A percentile compares a stretch with the other conserved stretches of the same genome.
Evolutionary conservation across 176 grass and related monocot genomes (phyloP).

Genomic region (Puya raimondii): DNA sequence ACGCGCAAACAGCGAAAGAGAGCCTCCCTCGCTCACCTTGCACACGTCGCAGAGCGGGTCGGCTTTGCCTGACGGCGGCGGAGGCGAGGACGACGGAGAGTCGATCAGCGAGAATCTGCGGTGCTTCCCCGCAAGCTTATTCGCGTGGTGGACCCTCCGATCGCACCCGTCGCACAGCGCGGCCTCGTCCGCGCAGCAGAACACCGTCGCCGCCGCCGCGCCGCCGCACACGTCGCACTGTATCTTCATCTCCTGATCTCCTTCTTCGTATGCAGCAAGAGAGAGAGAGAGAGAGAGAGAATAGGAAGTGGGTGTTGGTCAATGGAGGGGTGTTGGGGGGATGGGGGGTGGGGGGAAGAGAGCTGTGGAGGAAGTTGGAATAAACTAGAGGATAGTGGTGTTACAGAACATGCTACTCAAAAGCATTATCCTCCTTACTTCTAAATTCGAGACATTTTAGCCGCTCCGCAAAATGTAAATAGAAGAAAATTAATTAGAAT

Average conservation of each 20-base stretch:
- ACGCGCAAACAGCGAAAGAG: neutral
- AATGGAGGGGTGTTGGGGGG: no score
- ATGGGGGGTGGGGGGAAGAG: no score
- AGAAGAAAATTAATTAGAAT: no score
- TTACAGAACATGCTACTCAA: no score
- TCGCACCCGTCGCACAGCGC: constrained; percentile 44
- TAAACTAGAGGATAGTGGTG: no score
- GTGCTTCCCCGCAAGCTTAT: constrained; percentile 13
- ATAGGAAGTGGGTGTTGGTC: no score
- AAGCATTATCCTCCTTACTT: no score
- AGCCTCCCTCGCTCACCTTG: constrained; percentile 24
- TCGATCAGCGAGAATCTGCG: constrained; percentile 33
- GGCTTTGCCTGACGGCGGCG: neutral
- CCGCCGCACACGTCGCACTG: constrained; percentile 18
- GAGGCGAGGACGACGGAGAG: neutral
- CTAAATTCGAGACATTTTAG: no score
- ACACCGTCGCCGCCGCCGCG: constrained; percentile 34
- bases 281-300: no score
- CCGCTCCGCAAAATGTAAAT: no score
- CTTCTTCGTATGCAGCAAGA: no score
- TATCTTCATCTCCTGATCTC: neutral
- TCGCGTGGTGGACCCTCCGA: constrained; percentile 24
- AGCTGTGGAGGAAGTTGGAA: no score
- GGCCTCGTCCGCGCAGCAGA: constrained; percentile 32
- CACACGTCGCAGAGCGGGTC: constrained; percentile 72